These are phyloP conservation scores for Staphylotrichum longicolle DNA, from an alignment of 495 filamentous ascomycete species.

Conservation along the genomic window DNA sequence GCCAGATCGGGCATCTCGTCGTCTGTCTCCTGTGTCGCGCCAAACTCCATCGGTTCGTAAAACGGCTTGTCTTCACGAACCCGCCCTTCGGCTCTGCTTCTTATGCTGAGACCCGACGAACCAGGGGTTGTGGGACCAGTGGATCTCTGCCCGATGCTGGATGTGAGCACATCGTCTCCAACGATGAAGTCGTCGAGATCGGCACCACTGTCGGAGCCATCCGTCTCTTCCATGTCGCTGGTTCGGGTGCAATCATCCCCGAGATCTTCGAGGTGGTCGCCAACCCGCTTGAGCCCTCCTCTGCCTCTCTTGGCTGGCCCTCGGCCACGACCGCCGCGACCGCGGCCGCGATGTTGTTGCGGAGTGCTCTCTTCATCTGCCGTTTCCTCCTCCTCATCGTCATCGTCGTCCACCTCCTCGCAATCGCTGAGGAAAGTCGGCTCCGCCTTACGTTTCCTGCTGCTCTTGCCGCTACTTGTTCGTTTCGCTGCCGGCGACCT, in stretches of 20 bases:
- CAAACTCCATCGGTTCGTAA: conserved; percentile 35
- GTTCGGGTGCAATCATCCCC: conserved; percentile 51
- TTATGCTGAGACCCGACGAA: conserved; percentile 17
- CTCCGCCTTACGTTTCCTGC: conserved; percentile 4
- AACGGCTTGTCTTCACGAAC: conserved; percentile 27
- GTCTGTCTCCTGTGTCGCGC: conserved; percentile 35
- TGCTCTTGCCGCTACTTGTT: conserved; percentile 8
- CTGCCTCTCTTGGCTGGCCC: conserved; percentile 5
- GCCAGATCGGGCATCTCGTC: conserved; percentile 41
- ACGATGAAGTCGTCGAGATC: conserved; percentile 49
- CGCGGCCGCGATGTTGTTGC: conserved; percentile 1
- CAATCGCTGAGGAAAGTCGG: conserved; percentile 12
- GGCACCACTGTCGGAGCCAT: conserved; percentile 47
- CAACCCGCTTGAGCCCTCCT: conserved; percentile 20
- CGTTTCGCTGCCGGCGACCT: conserved; percentile 19
- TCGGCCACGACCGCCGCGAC: conserved; percentile 12
- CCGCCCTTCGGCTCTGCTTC: conserved; percentile 4
- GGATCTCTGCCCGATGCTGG: conserved; percentile 35
- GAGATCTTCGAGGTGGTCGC: conserved; percentile 43
- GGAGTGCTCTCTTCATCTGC: not conserved
- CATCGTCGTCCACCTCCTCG: conserved; percentile 16
- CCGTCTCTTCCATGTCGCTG: conserved; percentile 44
- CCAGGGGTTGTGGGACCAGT: conserved; percentile 33
- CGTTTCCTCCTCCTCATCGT: conserved; percentile 21
- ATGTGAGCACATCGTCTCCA: conserved; percentile 42